These are phyloP conservation scores for Suillus ampliporus DNA, from an alignment of 768 basidiomycete species.

Conservation along the genomic window DNA sequence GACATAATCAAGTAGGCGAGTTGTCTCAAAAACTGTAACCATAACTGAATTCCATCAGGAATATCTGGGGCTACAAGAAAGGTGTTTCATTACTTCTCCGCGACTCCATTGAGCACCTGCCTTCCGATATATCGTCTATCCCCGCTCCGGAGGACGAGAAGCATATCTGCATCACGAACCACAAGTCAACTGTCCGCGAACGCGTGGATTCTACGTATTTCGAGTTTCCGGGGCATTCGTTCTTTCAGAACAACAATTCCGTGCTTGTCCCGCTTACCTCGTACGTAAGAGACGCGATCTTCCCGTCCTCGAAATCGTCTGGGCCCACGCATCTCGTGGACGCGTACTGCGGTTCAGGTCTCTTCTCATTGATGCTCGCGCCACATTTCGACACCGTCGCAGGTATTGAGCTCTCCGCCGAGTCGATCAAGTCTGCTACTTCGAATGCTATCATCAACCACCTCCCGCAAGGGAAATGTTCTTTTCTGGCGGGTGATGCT, in stretches of 20 bases:
- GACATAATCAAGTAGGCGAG: slow-evolving; percentile 67
- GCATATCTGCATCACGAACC: slow-evolving; percentile 85
- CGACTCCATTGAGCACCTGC: slow-evolving; percentile 64
- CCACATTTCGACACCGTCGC: slow-evolving; percentile 75
- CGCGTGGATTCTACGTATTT: slow-evolving; percentile 81
- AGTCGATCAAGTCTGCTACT: slow-evolving; percentile 72
- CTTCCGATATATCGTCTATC: slow-evolving; percentile 24
- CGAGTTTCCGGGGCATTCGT: slow-evolving; percentile 85
- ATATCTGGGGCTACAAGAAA: slow-evolving; percentile 79
- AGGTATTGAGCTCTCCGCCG: slow-evolving; percentile 85
- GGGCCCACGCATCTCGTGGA: slow-evolving; percentile 89
- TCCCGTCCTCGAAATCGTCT: slow-evolving; percentile 33
- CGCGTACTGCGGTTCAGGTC: slow-evolving; percentile 89
- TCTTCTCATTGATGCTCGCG: slow-evolving; percentile 86
- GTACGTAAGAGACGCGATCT: slow-evolving; percentile 81
- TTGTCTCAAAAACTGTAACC: not conserved
- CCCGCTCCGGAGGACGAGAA: slow-evolving; percentile 49
- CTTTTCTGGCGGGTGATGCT: slow-evolving; percentile 83
- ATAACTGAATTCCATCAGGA: slow-evolving; percentile 50
- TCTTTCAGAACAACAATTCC: slow-evolving; percentile 99
- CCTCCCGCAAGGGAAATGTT: slow-evolving; percentile 58
- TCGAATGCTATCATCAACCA: slow-evolving; percentile 70
- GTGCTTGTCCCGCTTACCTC: slow-evolving; percentile 84
- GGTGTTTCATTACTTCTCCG: slow-evolving; percentile 92
- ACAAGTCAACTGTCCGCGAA: slow-evolving; percentile 82